phyloP scores from a whole-genome alignment of 1,139 yeast species.

The Tardiomyces blankii region DNA sequence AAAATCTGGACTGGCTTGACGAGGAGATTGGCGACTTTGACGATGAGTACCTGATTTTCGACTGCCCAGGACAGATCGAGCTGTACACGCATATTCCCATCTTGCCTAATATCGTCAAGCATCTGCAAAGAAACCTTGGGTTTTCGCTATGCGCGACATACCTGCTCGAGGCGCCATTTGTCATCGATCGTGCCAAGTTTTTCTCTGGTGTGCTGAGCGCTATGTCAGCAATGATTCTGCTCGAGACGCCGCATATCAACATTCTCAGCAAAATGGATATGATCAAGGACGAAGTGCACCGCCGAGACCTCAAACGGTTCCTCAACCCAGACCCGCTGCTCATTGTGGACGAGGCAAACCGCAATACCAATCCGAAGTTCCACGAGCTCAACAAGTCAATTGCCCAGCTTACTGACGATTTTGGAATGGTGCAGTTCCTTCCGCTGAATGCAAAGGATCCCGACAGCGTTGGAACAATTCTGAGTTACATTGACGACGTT shows the following conservation, averaged over 20 bases:
- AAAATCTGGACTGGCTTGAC: conserved; percentile 92
- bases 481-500: conserved; percentile 89
- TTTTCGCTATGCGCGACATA: conserved; percentile 90
- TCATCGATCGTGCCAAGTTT: conserved; percentile 80
- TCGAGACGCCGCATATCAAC: conserved; percentile 91
- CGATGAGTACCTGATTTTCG: conserved; percentile 89
- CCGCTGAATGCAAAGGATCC: conserved; percentile 81
- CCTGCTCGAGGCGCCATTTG: conserved; percentile 86
- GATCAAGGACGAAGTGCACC: conserved; percentile 56
- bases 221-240: conserved; percentile 94
- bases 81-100: conserved; percentile 92
- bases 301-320: conserved; percentile 68
- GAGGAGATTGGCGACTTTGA: conserved; percentile 89
- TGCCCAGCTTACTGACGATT: conserved; percentile 78
- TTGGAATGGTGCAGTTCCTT: conserved; percentile 95
- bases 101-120: conserved; percentile 77
- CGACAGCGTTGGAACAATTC: conserved; percentile 68
- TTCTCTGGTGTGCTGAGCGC: conserved; percentile 94
- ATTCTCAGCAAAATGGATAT: conserved; percentile 78
- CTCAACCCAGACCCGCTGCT: conserved; percentile 86
- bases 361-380: conserved; percentile 61
- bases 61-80: conserved; percentile 98
- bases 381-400: conserved; percentile 66
- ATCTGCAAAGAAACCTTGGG: conserved; percentile 64
- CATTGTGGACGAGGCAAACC: conserved; percentile 40